phyloP scores from a whole-genome alignment of 768 basidiomycete genomes.

The Kwoniella newhampshirensis region DNA sequence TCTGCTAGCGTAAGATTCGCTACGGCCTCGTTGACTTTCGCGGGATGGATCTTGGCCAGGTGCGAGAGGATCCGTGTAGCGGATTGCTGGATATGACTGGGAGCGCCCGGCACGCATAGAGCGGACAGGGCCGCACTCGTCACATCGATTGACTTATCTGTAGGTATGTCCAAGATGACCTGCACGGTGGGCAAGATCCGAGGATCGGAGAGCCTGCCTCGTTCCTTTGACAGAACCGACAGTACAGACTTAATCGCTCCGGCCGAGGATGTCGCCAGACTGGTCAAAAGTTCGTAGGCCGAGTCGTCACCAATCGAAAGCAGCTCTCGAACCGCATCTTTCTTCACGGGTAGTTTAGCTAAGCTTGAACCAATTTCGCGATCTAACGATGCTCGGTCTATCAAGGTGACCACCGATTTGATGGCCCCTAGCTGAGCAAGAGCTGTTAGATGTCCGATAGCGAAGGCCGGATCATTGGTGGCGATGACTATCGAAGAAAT shows the following conservation, averaged over 20 bases:
- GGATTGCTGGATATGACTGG: not conserved
- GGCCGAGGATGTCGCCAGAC: not conserved
- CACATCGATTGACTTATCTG: constrained; percentile 7
- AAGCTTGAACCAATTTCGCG: not conserved
- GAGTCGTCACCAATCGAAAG: not conserved
- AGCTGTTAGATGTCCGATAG: constrained; percentile 23
- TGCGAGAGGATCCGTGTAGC: constrained; percentile 8
- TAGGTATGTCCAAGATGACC: constrained; percentile 3
- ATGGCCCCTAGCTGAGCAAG: constrained; percentile 11
- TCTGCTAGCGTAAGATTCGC: not conserved
- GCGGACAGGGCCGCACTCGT: not conserved
- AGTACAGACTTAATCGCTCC: not conserved
- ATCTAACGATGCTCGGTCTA: not conserved
- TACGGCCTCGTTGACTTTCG: not conserved
- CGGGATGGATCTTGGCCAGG: not conserved
- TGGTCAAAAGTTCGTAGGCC: constrained; percentile 8
- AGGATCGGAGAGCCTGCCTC: not conserved
- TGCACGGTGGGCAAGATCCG: constrained; percentile 7
- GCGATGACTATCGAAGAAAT: constrained; percentile 16
- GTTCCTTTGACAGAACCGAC: constrained; percentile 5
- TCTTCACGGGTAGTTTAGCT: constrained; percentile 9
- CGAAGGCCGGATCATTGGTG: constrained; percentile 17
- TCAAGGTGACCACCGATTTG: not conserved
- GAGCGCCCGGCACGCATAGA: not conserved
- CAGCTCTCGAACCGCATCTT: constrained; percentile 11